Evolutionary conservation across 2,329 filamentous ascomycete genomes (phyloP).

Genomic region (Hymenoscyphus albidus): DNA sequence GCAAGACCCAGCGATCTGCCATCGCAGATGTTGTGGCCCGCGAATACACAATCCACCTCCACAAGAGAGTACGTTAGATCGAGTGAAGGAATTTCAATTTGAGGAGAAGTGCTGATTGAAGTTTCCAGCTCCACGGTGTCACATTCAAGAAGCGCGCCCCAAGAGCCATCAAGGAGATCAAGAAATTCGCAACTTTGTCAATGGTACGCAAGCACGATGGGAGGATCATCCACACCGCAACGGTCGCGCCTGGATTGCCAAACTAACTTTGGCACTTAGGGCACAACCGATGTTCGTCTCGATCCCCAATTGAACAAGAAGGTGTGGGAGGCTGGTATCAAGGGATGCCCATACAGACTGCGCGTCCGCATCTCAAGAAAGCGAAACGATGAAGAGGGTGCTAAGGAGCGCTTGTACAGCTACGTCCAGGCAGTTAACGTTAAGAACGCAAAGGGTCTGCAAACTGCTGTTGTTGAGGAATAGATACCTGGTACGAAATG

Average conservation of each 20-base stretch:
- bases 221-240: not conserved
- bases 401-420: constrained; percentile 62
- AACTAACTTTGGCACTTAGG: constrained; percentile 50
- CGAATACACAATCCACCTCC: constrained; percentile 99
- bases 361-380: constrained; percentile 98
- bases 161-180: constrained; percentile 99
- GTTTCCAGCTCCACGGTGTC: constrained; percentile 82
- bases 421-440: constrained; percentile 17
- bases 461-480: constrained; percentile 83
- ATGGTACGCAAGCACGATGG: constrained; percentile 68
- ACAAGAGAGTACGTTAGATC: constrained; percentile 85
- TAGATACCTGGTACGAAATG: constrained; percentile 37
- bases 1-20: constrained; percentile 79
- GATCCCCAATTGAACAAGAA: constrained; percentile 99
- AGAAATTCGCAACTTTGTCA: constrained; percentile 83
- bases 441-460: constrained; percentile 76
- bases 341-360: constrained; percentile 96
- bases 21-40: constrained; percentile 98
- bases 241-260: constrained; percentile 6
- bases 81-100: constrained; percentile 15
- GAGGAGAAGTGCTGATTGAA: constrained; percentile 45
- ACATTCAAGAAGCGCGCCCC: constrained; percentile 99
- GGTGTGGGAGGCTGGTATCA: constrained; percentile 99
- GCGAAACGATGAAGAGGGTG: constrained; percentile 99
- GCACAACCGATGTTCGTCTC: constrained; percentile 93